A percentile compares a stretch with the other conserved stretches of the same genome.
Evolutionary conservation across 768 basidiomycete genomes (phyloP).

Genomic region (Pleurotus tuoliensis): DNA sequence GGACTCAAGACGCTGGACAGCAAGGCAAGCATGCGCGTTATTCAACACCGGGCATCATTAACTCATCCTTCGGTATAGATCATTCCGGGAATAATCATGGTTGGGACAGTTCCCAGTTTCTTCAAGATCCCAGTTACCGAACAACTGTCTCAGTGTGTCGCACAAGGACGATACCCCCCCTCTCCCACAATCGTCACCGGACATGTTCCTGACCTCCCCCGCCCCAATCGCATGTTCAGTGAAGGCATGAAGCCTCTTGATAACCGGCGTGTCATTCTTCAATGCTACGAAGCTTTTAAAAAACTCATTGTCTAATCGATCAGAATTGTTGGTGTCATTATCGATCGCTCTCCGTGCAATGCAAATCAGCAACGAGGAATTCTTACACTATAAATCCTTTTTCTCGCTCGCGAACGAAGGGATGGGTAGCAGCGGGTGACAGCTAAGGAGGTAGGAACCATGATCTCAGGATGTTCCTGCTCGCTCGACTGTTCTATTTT

Average conservation of each 20-base stretch:
- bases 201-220: neutral
- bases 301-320: neutral
- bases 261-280: conserved; percentile 21
- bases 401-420: neutral
- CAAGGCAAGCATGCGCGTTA: too few species aligned
- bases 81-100: conserved; percentile 19
- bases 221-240: conserved; percentile 16
- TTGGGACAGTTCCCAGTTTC: conserved; percentile 20
- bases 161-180: conserved; percentile 9
- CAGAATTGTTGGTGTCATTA: too few species aligned
- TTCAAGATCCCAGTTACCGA: conserved; percentile 21
- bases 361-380: too few species aligned
- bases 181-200: conserved; percentile 7
- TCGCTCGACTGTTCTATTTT: too few species aligned
- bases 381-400: too few species aligned
- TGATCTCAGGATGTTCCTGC: too few species aligned
- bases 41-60: too few species aligned
- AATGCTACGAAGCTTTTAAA: conserved; percentile 29
- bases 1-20: too few species aligned
- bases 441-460: too few species aligned
- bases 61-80: neutral
- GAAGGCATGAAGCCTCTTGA: conserved; percentile 29
- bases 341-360: too few species aligned
- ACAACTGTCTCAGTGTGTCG: conserved; percentile 12
- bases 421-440: too few species aligned